Evolutionary conservation across 805 yeast genomes (phyloP).

Genomic region (Candida berthetii): DNA sequence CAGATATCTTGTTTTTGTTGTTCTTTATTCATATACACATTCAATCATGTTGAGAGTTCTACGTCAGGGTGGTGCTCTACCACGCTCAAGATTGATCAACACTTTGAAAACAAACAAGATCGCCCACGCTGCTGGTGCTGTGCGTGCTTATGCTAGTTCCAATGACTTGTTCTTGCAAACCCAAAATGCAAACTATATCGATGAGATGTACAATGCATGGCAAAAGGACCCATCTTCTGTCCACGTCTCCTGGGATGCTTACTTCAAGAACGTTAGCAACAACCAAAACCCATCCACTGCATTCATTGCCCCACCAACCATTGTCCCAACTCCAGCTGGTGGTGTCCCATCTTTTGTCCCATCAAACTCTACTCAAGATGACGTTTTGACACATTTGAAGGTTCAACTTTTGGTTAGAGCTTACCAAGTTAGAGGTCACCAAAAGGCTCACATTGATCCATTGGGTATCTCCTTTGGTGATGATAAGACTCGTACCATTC

Average conservation of each 20-base stretch:
- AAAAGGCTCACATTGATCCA: conserved; percentile 95
- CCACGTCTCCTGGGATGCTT: conserved; percentile 95
- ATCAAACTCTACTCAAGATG: conserved; percentile 31
- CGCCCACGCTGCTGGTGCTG: neutral
- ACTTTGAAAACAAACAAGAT: conserved; percentile 4
- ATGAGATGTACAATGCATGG: conserved; percentile 98
- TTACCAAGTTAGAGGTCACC: conserved; percentile 97
- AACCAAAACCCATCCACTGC: conserved; percentile 69
- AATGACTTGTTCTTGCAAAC: conserved; percentile 76
- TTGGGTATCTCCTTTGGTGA: conserved; percentile 83
- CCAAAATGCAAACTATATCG: conserved; percentile 85
- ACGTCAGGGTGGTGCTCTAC: conserved; percentile 13
- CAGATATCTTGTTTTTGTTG: no score
- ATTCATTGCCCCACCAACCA: conserved; percentile 86
- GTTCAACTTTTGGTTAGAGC: conserved; percentile 97
- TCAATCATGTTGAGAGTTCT: conserved; percentile 16
- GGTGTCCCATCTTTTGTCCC: conserved; percentile 64
- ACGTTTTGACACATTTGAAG: conserved; percentile 82
- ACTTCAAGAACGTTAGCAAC: conserved; percentile 84
- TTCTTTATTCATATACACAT: no score
- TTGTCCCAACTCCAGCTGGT: conserved; percentile 76
- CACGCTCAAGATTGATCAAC: conserved; percentile 16
- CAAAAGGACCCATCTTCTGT: conserved; percentile 83
- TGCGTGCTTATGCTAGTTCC: conserved; percentile 2
- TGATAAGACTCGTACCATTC: conserved; percentile 43